A percentile compares a stretch with the other conserved stretches of the same genome.
phyloP scores from a whole-genome alignment of 495 filamentous ascomycete genomes.

The Penicillium flavigenum region DNA sequence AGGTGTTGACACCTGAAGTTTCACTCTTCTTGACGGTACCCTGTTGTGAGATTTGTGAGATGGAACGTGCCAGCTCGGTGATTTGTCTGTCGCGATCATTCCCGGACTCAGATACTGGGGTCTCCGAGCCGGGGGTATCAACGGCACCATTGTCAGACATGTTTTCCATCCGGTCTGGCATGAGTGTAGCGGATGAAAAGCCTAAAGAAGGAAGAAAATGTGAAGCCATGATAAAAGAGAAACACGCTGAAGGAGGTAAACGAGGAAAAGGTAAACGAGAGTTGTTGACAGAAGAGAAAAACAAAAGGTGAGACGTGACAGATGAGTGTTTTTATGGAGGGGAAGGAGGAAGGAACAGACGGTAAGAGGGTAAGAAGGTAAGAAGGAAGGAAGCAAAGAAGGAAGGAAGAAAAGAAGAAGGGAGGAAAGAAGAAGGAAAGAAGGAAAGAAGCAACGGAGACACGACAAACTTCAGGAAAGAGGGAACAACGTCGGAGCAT shows the following conservation, averaged over 20 bases:
- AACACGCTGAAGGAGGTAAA: background rate
- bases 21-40: conserved; percentile 10
- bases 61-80: conserved; percentile 37
- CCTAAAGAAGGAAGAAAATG: conserved; percentile 27
- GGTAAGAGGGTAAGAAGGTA: background rate
- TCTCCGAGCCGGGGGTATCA: conserved; percentile 1
- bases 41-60: conserved; percentile 43
- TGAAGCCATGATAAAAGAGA: background rate
- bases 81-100: conserved; percentile 36
- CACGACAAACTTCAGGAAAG: background rate
- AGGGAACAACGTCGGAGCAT: background rate
- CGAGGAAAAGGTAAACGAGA: background rate
- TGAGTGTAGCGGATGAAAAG: conserved; percentile 13
- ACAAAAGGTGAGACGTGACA: background rate
- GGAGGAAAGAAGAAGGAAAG: background rate
- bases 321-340: background rate
- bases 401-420: background rate
- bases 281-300: background rate
- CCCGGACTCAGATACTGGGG: conserved; percentile 7
- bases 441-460: background rate
- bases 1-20: conserved; percentile 41
- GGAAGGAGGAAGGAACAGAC: background rate
- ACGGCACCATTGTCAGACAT: background rate
- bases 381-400: background rate
- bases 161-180: conserved; percentile 11